phyloP scores from a whole-genome alignment of 257 asterid species.

The Solanum corneliomulleri region DNA sequence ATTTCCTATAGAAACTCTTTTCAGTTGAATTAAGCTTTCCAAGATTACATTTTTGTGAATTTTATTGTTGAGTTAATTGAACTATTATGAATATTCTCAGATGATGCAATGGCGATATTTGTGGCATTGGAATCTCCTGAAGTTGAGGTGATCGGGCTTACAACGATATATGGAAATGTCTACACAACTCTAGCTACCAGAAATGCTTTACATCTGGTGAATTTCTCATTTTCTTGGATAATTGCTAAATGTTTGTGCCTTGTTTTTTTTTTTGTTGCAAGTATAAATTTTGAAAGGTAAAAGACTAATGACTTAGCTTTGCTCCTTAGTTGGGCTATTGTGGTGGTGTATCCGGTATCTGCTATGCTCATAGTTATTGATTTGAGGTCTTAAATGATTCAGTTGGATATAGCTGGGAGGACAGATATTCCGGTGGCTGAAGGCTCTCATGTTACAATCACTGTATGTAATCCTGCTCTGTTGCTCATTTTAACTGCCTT shows the following conservation, averaged over 20 bases:
- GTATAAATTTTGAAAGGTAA: neutral
- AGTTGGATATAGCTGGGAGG: conserved; percentile 92
- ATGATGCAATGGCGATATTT: conserved; percentile 98
- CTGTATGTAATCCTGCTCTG: conserved; percentile 36
- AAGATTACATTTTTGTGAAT: neutral
- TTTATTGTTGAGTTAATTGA: neutral
- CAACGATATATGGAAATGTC: conserved; percentile 88
- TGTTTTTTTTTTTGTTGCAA: neutral
- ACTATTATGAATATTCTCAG: conserved; percentile 15
- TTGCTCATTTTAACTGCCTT: neutral
- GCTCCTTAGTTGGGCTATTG: neutral
- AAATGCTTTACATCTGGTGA: conserved; percentile 93
- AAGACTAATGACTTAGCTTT: neutral
- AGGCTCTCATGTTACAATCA: conserved; percentile 93
- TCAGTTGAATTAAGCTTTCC: neutral
- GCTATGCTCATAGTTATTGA: neutral
- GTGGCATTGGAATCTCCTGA: conserved; percentile 95
- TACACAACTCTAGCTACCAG: conserved; percentile 94
- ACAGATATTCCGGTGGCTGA: conserved; percentile 94
- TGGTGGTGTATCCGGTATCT: neutral
- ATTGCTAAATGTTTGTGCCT: neutral
- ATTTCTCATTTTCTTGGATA: neutral
- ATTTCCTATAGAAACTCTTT: neutral
- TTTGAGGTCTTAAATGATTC: conserved; percentile 10
- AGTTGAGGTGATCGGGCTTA: conserved; percentile 86